Evolutionary conservation across 176 grass and related monocot species (phyloP).

Genomic region (Phoenix roebelenii): DNA sequence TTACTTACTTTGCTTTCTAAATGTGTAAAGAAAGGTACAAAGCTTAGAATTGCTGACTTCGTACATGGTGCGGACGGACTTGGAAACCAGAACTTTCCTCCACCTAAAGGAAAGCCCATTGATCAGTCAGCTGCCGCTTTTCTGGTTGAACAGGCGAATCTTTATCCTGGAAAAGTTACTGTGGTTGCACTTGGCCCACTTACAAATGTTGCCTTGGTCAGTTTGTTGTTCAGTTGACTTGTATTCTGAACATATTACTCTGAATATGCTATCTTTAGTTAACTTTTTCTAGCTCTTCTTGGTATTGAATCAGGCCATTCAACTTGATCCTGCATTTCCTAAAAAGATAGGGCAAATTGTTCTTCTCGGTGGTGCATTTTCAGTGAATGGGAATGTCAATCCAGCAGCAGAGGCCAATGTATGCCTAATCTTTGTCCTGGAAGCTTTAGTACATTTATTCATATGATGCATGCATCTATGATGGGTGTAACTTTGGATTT

Average conservation of each 20-base stretch:
- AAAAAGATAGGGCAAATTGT: slow-evolving; percentile 87
- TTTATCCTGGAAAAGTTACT: slow-evolving; percentile 63
- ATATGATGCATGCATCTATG: no score
- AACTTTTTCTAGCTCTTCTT: no score
- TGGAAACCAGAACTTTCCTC: slow-evolving; percentile 78
- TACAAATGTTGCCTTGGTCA: slow-evolving; percentile 83
- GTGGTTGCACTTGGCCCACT: slow-evolving; percentile 77
- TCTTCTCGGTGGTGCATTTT: slow-evolving; percentile 89
- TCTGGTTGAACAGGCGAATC: slow-evolving; percentile 63
- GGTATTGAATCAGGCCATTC: slow-evolving; percentile 41
- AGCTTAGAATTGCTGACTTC: slow-evolving; percentile 75
- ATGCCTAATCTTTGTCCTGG: slow-evolving; percentile 12
- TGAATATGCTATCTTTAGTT: no score
- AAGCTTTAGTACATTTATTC: no score
- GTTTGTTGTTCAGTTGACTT: slow-evolving; percentile 4
- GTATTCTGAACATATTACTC: no score
- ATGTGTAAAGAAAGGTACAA: slow-evolving; percentile 53
- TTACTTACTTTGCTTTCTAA: slow-evolving; percentile 8
- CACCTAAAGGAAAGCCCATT: slow-evolving; percentile 31
- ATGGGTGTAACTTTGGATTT: no score
- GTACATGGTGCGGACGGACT: slow-evolving; percentile 72
- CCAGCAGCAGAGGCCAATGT: slow-evolving; percentile 88
- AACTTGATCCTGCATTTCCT: slow-evolving; percentile 65
- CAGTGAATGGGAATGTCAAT: slow-evolving; percentile 94
- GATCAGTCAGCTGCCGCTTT: slow-evolving; percentile 60